Evolutionary conservation across 1,284 basidiomycete genomes (phyloP).

Genomic region (Ceratobasidium sp.): DNA sequence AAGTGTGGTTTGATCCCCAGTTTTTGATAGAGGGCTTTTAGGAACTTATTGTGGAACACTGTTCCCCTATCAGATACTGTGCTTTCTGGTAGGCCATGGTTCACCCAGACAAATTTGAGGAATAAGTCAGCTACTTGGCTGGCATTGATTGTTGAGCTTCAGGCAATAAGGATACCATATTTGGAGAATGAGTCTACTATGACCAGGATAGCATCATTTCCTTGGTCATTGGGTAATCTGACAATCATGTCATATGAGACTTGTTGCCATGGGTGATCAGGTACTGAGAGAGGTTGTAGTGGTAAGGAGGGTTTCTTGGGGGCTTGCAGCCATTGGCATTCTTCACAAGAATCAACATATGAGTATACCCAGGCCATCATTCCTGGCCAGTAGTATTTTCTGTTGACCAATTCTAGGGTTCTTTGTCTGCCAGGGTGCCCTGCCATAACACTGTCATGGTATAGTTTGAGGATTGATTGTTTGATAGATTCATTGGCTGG

Average conservation of each 20-base stretch:
- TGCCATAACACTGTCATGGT: not conserved
- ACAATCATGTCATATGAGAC: not conserved
- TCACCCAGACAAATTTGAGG: conserved; percentile 17
- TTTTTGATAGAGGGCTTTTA: conserved; percentile 39
- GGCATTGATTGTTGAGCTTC: not conserved
- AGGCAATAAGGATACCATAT: not conserved
- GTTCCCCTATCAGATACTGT: conserved; percentile 25
- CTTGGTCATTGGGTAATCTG: not conserved
- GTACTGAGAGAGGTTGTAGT: not conserved
- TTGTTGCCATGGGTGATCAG: not conserved
- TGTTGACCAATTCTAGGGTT: not conserved
- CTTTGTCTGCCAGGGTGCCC: not conserved
- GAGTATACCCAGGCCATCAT: not conserved
- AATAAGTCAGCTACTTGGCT: conserved; percentile 27
- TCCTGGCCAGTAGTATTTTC: not conserved
- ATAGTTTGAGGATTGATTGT: not conserved
- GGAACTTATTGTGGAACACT: conserved; percentile 46
- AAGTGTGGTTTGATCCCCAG: conserved; percentile 42
- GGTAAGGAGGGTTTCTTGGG: not conserved
- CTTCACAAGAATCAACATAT: not conserved
- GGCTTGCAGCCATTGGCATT: not conserved
- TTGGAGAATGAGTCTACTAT: not conserved
- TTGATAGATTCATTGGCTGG: not conserved
- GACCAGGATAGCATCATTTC: not conserved
- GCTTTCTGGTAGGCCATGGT: conserved; percentile 21